Conservation (phyloP, 1,139 yeast genomes). For the Hanseniaspora sp. region DNA sequence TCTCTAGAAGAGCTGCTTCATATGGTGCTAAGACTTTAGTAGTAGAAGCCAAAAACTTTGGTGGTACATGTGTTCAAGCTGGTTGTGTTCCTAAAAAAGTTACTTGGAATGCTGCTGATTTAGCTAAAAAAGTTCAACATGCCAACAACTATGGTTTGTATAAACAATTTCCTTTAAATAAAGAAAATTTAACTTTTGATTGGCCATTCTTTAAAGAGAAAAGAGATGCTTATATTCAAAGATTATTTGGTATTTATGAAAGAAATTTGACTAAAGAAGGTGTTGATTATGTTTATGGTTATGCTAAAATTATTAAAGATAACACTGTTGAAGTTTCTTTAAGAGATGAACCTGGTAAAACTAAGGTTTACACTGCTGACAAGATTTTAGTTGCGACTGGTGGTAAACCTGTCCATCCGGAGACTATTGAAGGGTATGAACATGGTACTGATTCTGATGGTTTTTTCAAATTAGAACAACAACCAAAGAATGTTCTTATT, state of each 20-base stretch:
- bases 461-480: conserved; percentile 65
- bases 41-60: conserved; percentile 70
- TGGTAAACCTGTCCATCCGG: conserved; percentile 68
- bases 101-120: conserved; percentile 94
- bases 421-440: conserved; percentile 62
- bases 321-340: conserved; percentile 72
- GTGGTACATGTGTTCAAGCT: conserved; percentile 98
- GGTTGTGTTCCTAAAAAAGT: conserved; percentile 99
- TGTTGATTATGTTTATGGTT: conserved; percentile 80
- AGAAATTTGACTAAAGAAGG: conserved; percentile 77
- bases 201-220: conserved; percentile 74
- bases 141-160: conserved; percentile 74
- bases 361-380: conserved; percentile 56
- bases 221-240: conserved; percentile 79
- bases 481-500: conserved; percentile 84
- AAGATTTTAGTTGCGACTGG: conserved; percentile 86
- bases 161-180: conserved; percentile 43
- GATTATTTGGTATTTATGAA: conserved; percentile 88
- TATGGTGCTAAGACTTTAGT: conserved; percentile 82
- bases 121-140: conserved; percentile 62
- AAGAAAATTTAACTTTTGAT: conserved; percentile 43
- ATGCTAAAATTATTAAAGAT: conserved; percentile 59
- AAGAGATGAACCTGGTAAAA: conserved; percentile 44
- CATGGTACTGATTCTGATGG: conserved; percentile 85
- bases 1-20: conserved; percentile 90